Conservation (phyloP, 2,329 filamentous ascomycete species). For the Colletotrichum noveboracense region DNA sequence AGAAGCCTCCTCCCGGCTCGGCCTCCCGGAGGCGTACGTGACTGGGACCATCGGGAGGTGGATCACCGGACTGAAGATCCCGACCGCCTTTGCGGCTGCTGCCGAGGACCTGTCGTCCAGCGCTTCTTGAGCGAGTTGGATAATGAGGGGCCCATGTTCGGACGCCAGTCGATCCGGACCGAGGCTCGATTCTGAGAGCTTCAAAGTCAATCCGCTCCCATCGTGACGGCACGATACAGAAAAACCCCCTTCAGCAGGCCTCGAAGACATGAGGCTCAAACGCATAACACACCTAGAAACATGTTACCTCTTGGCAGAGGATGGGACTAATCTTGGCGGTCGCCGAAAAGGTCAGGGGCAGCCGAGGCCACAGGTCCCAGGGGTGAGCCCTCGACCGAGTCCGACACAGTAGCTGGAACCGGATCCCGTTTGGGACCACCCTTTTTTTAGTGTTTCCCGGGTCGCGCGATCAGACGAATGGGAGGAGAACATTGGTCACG, state of each 20-base stretch:
- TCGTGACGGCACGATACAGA: background rate
- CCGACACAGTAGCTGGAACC: slow-evolving; percentile 4
- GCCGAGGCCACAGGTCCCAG: background rate
- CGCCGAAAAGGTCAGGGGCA: background rate
- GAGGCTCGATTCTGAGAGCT: background rate
- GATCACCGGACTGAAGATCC: background rate
- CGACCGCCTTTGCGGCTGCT: background rate
- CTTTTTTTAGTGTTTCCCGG: background rate
- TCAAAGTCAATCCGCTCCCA: background rate
- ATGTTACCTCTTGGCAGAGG: background rate
- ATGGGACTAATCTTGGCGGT: background rate
- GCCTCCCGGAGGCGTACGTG: slow-evolving; percentile 62
- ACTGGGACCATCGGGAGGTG: slow-evolving; percentile 57
- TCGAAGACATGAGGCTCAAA: background rate
- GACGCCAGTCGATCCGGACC: background rate
- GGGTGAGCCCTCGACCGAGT: background rate
- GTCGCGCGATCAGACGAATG: background rate
- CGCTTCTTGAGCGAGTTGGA: background rate
- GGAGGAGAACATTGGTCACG: background rate
- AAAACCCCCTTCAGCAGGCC: background rate
- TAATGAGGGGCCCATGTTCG: background rate
- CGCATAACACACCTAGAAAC: background rate
- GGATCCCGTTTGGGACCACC: background rate
- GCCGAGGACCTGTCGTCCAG: background rate
- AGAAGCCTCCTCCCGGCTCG: slow-evolving; percentile 59